Evolutionary conservation across 768 basidiomycete species (phyloP).

Genomic region (Suillus decipiens): DNA sequence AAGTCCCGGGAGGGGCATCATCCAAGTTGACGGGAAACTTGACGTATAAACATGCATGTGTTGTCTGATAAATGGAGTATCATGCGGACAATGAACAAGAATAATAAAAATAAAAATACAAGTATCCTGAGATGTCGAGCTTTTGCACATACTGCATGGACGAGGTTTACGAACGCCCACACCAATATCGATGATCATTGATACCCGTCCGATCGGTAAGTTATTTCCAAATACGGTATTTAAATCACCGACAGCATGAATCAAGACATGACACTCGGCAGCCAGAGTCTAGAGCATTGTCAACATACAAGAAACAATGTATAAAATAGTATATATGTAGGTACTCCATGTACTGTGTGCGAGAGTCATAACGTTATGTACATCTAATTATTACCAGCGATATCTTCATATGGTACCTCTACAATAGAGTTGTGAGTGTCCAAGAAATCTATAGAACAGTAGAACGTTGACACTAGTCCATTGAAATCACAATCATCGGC

Average conservation of each 20-base stretch:
- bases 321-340: background rate
- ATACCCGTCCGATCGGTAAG: background rate
- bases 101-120: too few relatives aligned
- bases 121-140: too few relatives aligned
- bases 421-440: background rate
- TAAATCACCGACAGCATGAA: background rate
- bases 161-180: too few relatives aligned
- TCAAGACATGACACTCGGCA: background rate
- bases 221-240: background rate
- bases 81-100: too few relatives aligned
- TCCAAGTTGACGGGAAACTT: too few relatives aligned
- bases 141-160: too few relatives aligned
- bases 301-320: background rate
- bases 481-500: background rate
- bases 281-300: background rate
- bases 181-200: background rate
- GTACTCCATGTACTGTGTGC: background rate
- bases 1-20: too few relatives aligned
- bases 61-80: too few relatives aligned
- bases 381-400: background rate
- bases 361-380: background rate
- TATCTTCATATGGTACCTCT: conserved; percentile 3
- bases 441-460: background rate
- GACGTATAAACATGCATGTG: too few relatives aligned
- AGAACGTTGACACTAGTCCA: background rate